Evolutionary conservation across 1,284 basidiomycete genomes (phyloP).

Genomic region (Cutaneotrichosporon dermatis): DNA sequence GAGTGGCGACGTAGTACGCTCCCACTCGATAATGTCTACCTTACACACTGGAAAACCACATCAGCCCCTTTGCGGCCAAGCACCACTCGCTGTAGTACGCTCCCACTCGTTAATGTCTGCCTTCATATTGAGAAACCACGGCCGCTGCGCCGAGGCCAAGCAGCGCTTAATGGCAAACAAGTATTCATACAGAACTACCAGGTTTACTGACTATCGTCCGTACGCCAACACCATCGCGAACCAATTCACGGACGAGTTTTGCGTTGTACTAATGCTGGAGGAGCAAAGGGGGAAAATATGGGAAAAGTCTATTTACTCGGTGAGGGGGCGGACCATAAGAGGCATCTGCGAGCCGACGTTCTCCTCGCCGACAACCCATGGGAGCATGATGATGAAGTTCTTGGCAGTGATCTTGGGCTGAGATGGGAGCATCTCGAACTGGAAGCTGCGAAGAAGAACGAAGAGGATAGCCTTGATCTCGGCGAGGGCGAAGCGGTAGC

Average conservation of each 20-base stretch:
- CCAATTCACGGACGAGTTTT: not conserved
- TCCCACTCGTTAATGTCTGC: no score
- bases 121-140: no score
- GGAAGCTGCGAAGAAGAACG: conserved; percentile 54
- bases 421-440: conserved; percentile 48
- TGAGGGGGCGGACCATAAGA: conserved; percentile 13
- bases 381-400: conserved; percentile 42
- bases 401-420: conserved; percentile 43
- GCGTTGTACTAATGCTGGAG: no score
- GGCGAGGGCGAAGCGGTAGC: conserved; percentile 61
- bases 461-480: conserved; percentile 60
- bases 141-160: no score
- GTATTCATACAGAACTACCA: no score
- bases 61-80: no score
- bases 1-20: no score
- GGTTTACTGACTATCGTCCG: not conserved
- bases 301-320: not conserved
- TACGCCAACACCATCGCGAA: not conserved
- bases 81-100: no score
- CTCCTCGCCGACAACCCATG: conserved; percentile 43
- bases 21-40: no score
- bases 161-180: no score
- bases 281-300: no score
- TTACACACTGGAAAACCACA: no score
- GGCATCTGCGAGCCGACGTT: conserved; percentile 47